Evolutionary conservation across 2,329 filamentous ascomycete species (phyloP), one percentile per base, ranked within the genome.

Genomic region (Fonsecaea pedrosoi): DNA sequence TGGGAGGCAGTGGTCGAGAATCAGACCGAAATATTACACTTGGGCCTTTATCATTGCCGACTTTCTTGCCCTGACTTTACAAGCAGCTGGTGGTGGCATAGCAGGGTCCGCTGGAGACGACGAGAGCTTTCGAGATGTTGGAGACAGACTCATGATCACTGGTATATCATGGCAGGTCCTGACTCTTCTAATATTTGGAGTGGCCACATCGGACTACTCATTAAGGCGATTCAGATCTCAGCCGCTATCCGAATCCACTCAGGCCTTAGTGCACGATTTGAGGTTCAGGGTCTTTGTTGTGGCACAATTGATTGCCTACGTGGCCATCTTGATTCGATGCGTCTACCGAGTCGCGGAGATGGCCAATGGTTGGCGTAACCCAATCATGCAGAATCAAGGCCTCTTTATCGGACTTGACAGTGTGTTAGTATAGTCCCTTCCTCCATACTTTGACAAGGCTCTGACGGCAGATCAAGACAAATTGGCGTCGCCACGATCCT

Each of bases 31-130:
- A 5, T 78, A 82, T 60, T 88, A 87, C 74, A 87, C 86, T 10
- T 83, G 83, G 75, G 82, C 88, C 67, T 89, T 89, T 76, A 84
- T 89, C 69, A 73, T 78, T n/a, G 86, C 84, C 72, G 87, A 89
- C 70, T 70, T 88, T 50, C 71, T 86, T 61, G 85, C 83, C n/a
- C 81, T 89, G n/a, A 69, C 86, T 12, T 76, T 88, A 4, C 87
- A 89, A 74, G 85, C 84, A 4, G 80, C 80, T 7, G 86, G 87
- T 64, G 86, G 82, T 58, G 78, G 87, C 54, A 85, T 87, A 1
- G 85, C 86, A 0, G 42, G 30, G 35, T 81, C 82, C 0, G 83
- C 83, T 0, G 75, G 75, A 7, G 77, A 81, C 13, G 66, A 69
- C 3, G 68, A 80, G 18, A 73, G 75, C 1, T 73, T 82, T n/a